Percentiles rank a stretch among this genome's conserved stretches.
Evolutionary conservation across 2,329 filamentous ascomycete genomes (phyloP).

Genomic region (Orbilia ellipsospora): DNA sequence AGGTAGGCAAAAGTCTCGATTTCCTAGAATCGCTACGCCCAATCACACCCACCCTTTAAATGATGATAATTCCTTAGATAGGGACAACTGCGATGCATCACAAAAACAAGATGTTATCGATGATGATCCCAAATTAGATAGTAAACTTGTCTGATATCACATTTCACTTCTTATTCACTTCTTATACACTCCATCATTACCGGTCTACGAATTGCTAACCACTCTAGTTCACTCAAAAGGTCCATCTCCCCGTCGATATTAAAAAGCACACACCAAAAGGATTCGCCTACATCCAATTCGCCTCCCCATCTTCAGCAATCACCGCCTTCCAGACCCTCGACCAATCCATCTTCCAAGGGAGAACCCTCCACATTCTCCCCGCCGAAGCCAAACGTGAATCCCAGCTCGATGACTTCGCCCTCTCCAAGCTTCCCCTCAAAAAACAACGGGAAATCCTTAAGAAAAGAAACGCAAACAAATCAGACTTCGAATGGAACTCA

Average conservation of each 20-base stretch:
- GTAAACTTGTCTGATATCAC: slow-evolving; percentile 89
- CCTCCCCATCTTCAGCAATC: slow-evolving; percentile 76
- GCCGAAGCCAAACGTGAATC: slow-evolving; percentile 83
- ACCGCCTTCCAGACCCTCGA: slow-evolving; percentile 83
- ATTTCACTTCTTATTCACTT: not conserved
- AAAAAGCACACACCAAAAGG: slow-evolving; percentile 81
- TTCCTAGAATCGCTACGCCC: slow-evolving; percentile 28
- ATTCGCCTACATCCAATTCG: slow-evolving; percentile 86
- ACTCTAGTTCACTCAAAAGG: slow-evolving; percentile 67
- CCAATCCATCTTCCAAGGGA: slow-evolving; percentile 88
- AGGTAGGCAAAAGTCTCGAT: slow-evolving; percentile 73
- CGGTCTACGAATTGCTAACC: slow-evolving; percentile 62
- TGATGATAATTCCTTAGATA: slow-evolving; percentile 98
- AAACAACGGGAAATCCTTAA: slow-evolving; percentile 91
- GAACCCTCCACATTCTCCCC: slow-evolving; percentile 88
- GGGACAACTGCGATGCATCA: slow-evolving; percentile 80
- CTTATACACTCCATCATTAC: not conserved
- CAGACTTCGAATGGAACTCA: slow-evolving; percentile 97
- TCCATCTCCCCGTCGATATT: slow-evolving; percentile 83
- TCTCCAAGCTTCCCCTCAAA: slow-evolving; percentile 92
- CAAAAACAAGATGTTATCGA: slow-evolving; percentile 78
- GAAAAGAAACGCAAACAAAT: slow-evolving; percentile 80
- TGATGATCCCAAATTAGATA: slow-evolving; percentile 73
- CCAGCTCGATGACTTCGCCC: slow-evolving; percentile 84
- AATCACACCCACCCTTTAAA: slow-evolving; percentile 62